These are phyloP conservation scores for Aspergillus sp. DNA, from an alignment of 2,329 filamentous ascomycete species.

Conservation along the genomic window DNA sequence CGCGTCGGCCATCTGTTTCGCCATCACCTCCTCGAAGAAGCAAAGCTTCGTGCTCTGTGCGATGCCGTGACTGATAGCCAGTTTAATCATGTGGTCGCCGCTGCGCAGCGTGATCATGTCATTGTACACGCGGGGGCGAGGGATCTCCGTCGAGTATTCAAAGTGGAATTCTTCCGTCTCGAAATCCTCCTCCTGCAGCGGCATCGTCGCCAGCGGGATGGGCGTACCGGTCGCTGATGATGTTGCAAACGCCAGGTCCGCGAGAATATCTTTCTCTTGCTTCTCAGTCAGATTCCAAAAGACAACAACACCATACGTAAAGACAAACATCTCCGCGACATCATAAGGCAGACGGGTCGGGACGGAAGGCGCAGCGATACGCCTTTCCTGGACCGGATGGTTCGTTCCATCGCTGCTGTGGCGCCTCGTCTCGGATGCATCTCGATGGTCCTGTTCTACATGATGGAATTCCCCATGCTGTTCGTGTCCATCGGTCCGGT, in stretches of 20 bases:
- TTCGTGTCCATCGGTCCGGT: constrained; percentile 5
- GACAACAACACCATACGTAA: constrained; percentile 93
- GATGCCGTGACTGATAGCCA: constrained; percentile 96
- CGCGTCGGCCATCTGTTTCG: constrained; percentile 85
- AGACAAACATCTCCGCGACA: constrained; percentile 92
- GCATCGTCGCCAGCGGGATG: constrained; percentile 69
- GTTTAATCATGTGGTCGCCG: constrained; percentile 97
- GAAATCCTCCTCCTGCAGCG: constrained; percentile 83
- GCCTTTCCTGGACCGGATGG: constrained; percentile 46
- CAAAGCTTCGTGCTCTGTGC: constrained; percentile 95
- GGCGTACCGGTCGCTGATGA: constrained; percentile 38
- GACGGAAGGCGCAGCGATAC: constrained; percentile 41
- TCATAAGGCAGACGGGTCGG: constrained; percentile 66
- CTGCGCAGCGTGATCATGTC: constrained; percentile 98
- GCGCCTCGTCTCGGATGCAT: constrained; percentile 5
- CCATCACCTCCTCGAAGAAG: constrained; percentile 96
- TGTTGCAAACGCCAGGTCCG: constrained; percentile 82
- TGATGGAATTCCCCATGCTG: background rate
- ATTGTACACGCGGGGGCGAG: constrained; percentile 90
- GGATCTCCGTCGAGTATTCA: constrained; percentile 84
- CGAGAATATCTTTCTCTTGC: constrained; percentile 94
- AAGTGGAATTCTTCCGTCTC: constrained; percentile 99
- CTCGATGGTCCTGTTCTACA: constrained; percentile 19
- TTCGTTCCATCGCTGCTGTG: constrained; percentile 14
- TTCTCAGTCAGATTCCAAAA: constrained; percentile 98